Base-by-base conservation (phyloP, 345 rosid genomes). In the Salix viminalis region DNA sequence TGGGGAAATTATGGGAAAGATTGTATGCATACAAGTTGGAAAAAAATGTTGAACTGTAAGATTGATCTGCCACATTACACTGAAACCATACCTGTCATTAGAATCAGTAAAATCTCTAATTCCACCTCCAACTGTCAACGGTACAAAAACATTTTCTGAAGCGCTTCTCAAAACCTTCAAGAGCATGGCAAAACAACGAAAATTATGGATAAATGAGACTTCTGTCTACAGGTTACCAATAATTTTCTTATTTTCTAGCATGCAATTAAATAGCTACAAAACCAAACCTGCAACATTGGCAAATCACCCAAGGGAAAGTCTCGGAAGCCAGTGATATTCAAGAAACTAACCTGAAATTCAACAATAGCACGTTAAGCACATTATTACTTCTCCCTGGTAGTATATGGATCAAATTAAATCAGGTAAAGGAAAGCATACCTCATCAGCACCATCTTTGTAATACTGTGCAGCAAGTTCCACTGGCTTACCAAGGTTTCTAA, bases 101-200 rank as follows among this genome's bases (percentile, higher is more conserved):
- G 97, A 94, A 80, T 96, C 98, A 6, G 92, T 94, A 81, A 94
- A 96, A 84, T 96, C 98, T 84, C 97, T 86, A 70, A 96, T 91
- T 74, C 99, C 98, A 85, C 99, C 99, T 85, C 99, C 99, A 77
- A 96, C 98, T 13, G 98, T 90, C 77, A 96, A 85, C 15, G 99
- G 99, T 50, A 94, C 99, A 88, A 96, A 96, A 76, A 94, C 99
- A 84, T 92, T 96, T 83, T 92, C 93, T 62, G 97, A 96, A 52
- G 99, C 84, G 81, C 72, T 65, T 85, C 99, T 91, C 86, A 96
- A 78, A n/a, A 96, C 97, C 98, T 94, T 75, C 74, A 85, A 18
- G 39, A 79, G 37, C 34, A 81, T 67, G 79, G 37, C 44, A 75
- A 78, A 74, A 54, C 32, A 34, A 70, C 8, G 52, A 71, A 65